Base-by-base conservation (phyloP, 2,329 filamentous ascomycete species). In the Colletotrichum cordylinicola region DNA sequence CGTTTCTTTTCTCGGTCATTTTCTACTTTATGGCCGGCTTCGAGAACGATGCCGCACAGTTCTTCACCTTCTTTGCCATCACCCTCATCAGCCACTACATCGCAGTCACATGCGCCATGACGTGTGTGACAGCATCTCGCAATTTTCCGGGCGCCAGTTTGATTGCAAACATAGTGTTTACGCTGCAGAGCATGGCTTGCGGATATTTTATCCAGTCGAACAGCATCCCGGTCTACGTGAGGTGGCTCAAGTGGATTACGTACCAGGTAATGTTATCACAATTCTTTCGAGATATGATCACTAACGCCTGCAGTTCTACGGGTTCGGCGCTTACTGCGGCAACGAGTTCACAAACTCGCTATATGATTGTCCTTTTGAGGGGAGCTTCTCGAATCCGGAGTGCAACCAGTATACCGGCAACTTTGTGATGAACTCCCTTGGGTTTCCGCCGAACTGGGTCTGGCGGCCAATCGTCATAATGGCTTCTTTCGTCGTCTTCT, bases 1-100 rank as follows among this genome's bases (percentile, higher is more conserved):
- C 94, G 0, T 88, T 95, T 18, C 82, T 95, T 5, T 96, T 93
- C 80, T 92, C 92, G 8, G 84, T 92, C 3, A 93, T 96, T 9
- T 93, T 92, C 80, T 96, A 96, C 82, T 96, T 95, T 82, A 95
- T 96, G 93, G 91, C 92, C 8, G 94, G 93, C 0, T 94, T 95
- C 78, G 91, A 94, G 62, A 87, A 89, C 4, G 89, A 92, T 10
- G 90, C 88, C 0, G 83, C 80, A 2, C 91, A 93, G 70, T 96
- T 95, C 82, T 92, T 96, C 74, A 92, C 89, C 1, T 96, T 95
- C 84, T 93, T 96, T 78, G 86, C 89, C 4, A 87, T 95, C 48
- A 90, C 92, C 0, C 82, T 96, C 6, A 82, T 96, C 4, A 92
- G 91, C 60, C 94, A 96, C 75, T 95, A 95, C 78, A 92, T 95